These are phyloP conservation scores for Solanum hybrid DNA, from an alignment of 305 asterid genomes.

Conservation along the genomic window DNA sequence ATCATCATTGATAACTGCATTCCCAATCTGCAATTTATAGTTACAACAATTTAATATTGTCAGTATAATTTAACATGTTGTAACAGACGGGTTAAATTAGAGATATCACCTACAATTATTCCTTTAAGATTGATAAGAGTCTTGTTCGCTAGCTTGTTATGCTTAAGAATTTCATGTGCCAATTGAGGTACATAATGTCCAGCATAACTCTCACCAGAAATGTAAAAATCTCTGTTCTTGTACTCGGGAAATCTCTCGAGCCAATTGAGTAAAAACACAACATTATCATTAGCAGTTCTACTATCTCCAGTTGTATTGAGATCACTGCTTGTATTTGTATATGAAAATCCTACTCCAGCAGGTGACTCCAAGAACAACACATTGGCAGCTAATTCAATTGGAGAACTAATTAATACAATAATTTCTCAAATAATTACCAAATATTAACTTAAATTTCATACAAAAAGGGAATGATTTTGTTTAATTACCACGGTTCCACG, in stretches of 20 bases:
- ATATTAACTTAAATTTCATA: background rate
- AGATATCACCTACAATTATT: conserved; percentile 28
- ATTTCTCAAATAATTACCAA: background rate
- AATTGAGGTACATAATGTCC: conserved; percentile 55
- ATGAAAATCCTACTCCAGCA: conserved; percentile 50
- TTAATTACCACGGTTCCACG: conserved; percentile 36
- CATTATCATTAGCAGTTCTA: conserved; percentile 32
- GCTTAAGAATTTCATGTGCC: conserved; percentile 25
- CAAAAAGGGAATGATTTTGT: background rate
- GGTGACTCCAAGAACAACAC: conserved; percentile 55
- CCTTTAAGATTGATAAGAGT: conserved; percentile 45
- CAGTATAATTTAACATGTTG: background rate
- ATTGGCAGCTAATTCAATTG: conserved; percentile 30
- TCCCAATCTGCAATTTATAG: conserved; percentile 23
- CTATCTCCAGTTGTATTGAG: conserved; percentile 28
- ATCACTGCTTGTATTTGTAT: conserved; percentile 35
- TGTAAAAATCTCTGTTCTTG: conserved; percentile 35
- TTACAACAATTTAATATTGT: background rate
- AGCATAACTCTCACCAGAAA: conserved; percentile 49
- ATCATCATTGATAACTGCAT: conserved; percentile 20
- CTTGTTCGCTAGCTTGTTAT: conserved; percentile 23
- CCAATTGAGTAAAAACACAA: conserved; percentile 45
- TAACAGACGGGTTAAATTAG: background rate
- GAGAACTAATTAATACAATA: background rate
- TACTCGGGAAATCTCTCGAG: conserved; percentile 49